Evolutionary conservation across 202 grass and related monocot species (phyloP), one percentile per base, ranked within the genome.

Genomic region (Schoenoplectus triqueter): DNA sequence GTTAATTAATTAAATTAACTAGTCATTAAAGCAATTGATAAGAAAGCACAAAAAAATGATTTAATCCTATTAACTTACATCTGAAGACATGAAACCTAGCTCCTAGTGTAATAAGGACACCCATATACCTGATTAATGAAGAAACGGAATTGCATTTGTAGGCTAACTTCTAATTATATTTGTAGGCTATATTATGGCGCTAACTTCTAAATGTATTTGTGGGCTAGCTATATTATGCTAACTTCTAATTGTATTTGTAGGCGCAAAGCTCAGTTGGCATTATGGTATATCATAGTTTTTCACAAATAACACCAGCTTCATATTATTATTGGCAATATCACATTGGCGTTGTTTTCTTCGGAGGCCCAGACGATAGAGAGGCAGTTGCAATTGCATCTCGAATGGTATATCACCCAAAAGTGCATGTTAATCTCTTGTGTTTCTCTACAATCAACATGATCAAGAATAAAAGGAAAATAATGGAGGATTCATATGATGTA

Each of bases 341-440:
- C 11, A 87, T 95, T 68, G 85, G 74, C 15, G 89, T 88, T 2
- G 10, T 97, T 52, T 97, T 94, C 82, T 60, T 94, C 2, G 92
- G 92, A 3, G 94, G 94, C 0, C 73, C 82, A 0, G 90, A 97
- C 63, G 92, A 97, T 63, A 71, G 92, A 62, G 94, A 97, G 82
- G 92, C 86, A 14, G 78, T 94, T 46, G 86, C 94, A 7, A 86
- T 81, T n/a, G 92, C 89, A 13, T 21, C 80, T 45, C 86, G 91
- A 47, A 69, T 93, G 50, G 78, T 85, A 5, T 39, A 7, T 11
- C 89, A 93, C 5, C 84, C 94, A 13, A 45, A 21, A 10, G 82
- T 89, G 40, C 82, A 21, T 8, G 73, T 92, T 15, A 91, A 76
- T 1, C 52, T 90, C 18, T 46, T 87, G 7, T 59, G 91, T 59